phyloP scores from a whole-genome alignment of 2,329 filamentous ascomycete species.

The Phialemoniopsis sp. region DNA sequence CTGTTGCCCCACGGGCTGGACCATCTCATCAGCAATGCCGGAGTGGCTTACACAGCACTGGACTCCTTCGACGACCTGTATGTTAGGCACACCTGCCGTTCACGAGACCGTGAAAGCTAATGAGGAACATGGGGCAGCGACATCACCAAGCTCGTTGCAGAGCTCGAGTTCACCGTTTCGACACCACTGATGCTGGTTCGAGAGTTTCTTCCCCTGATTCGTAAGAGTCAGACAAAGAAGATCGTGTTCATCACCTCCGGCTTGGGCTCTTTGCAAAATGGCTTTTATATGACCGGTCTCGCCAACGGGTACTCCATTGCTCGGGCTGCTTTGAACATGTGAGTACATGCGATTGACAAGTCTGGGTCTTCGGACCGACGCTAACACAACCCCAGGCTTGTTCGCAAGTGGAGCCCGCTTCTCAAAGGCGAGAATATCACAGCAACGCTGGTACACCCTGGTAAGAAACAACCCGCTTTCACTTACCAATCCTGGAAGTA shows the following conservation, averaged over 20 bases:
- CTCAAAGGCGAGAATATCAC: constrained; percentile 15
- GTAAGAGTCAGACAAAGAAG: constrained; percentile 10
- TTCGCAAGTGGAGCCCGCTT: constrained; percentile 14
- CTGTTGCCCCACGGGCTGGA: constrained; percentile 14
- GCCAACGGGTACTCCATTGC: constrained; percentile 10
- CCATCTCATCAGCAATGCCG: constrained; percentile 15
- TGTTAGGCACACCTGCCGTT: constrained; percentile 2
- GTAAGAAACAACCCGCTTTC: constrained; percentile 3
- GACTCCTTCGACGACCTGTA: constrained; percentile 13
- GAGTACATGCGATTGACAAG: background rate
- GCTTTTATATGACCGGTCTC: constrained; percentile 8
- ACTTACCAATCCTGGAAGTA: background rate
- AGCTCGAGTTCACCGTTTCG: constrained; percentile 5
- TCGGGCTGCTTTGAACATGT: constrained; percentile 13
- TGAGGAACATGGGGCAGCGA: constrained; percentile 2
- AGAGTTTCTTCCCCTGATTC: constrained; percentile 14
- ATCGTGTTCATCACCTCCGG: constrained; percentile 12
- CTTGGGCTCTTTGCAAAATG: constrained; percentile 13
- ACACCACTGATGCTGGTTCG: constrained; percentile 6
- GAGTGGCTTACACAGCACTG: constrained; percentile 5
- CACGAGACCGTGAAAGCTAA: background rate
- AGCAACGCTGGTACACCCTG: constrained; percentile 13
- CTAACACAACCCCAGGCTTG: too few relatives aligned
- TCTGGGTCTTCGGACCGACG: too few relatives aligned
- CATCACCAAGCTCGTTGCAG: background rate